These are phyloP conservation scores for Phytophthora aleatoria DNA, from an alignment of 352 stramenopile species.

Conservation along the genomic window DNA sequence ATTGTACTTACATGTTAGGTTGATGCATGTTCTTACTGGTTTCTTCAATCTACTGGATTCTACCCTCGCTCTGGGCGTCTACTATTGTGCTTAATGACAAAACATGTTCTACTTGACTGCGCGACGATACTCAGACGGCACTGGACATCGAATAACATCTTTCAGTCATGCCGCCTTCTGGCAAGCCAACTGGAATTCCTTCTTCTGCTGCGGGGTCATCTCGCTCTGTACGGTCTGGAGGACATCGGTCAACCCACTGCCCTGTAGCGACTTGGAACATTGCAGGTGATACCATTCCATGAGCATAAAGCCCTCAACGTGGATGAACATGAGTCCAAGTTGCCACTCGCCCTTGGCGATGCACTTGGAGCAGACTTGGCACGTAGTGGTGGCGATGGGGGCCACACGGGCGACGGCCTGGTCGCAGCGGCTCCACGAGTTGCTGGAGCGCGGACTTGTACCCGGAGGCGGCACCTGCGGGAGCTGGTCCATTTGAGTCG, in stretches of 20 bases:
- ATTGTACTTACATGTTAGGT: constrained; percentile 13
- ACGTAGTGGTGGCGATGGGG: constrained; percentile 76
- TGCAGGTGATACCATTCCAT: constrained; percentile 86
- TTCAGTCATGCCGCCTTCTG: constrained; percentile 22
- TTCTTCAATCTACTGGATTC: constrained; percentile 28
- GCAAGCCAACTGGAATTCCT: constrained; percentile 58
- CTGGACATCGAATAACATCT: constrained; percentile 28
- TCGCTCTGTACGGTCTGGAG: constrained; percentile 67
- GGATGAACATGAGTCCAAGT: constrained; percentile 85
- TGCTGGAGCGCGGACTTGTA: constrained; percentile 52
- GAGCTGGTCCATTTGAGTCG: constrained; percentile 49
- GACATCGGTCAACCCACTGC: constrained; percentile 51
- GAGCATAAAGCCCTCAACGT: constrained; percentile 88
- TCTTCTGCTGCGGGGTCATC: constrained; percentile 60
- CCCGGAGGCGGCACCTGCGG: constrained; percentile 31
- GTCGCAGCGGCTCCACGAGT: constrained; percentile 79
- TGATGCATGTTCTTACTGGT: constrained; percentile 17
- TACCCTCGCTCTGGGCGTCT: constrained; percentile 11
- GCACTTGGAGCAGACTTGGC: constrained; percentile 67
- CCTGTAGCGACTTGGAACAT: constrained; percentile 61
- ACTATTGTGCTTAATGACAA: constrained; percentile 17
- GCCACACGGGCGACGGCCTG: constrained; percentile 78
- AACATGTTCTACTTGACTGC: constrained; percentile 22
- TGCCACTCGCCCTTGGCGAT: constrained; percentile 74
- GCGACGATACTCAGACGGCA: constrained; percentile 24